Conservation (phyloP, 768 basidiomycete genomes). For the Tylopilus rubrobrunneus region DNA sequence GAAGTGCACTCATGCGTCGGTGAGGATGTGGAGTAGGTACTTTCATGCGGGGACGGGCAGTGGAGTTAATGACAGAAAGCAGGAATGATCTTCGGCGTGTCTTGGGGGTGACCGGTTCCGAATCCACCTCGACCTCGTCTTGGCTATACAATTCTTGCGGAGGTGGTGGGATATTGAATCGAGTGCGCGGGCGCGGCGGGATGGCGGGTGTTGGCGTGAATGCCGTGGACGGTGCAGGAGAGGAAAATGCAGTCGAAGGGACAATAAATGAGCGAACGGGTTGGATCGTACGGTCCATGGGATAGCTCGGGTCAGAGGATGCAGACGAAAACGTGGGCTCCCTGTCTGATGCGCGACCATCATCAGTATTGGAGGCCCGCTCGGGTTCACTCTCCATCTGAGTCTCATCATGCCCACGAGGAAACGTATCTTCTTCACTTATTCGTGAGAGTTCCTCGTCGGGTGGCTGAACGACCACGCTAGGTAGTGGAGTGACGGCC, state of each 20-base stretch:
- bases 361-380: conserved; percentile 20
- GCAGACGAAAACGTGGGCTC: conserved; percentile 77
- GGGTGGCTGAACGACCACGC: conserved; percentile 20
- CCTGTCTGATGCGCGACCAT: conserved; percentile 26
- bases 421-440: conserved; percentile 8
- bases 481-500: conserved; percentile 30
- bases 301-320: conserved; percentile 37
- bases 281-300: conserved; percentile 27
- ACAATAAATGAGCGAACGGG: conserved; percentile 32
- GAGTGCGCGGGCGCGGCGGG: conserved; percentile 56
- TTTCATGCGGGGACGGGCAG: conserved; percentile 61
- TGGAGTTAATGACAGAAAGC: conserved; percentile 80
- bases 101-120: conserved; percentile 61
- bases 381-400: conserved; percentile 22
- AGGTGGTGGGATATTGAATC: conserved; percentile 51
- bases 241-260: conserved; percentile 45
- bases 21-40: conserved; percentile 44
- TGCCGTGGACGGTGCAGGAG: conserved; percentile 50
- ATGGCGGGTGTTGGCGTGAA: conserved; percentile 72
- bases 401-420: conserved; percentile 1
- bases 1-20: conserved; percentile 58
- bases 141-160: conserved; percentile 37
- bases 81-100: conserved; percentile 78
- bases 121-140: conserved; percentile 31
- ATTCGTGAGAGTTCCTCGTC: conserved; percentile 13